A percentile compares a stretch with the other conserved stretches of the same genome.
Conservation (phyloP, 1,284 basidiomycete species). For the Taiwanofungus camphoratus region DNA sequence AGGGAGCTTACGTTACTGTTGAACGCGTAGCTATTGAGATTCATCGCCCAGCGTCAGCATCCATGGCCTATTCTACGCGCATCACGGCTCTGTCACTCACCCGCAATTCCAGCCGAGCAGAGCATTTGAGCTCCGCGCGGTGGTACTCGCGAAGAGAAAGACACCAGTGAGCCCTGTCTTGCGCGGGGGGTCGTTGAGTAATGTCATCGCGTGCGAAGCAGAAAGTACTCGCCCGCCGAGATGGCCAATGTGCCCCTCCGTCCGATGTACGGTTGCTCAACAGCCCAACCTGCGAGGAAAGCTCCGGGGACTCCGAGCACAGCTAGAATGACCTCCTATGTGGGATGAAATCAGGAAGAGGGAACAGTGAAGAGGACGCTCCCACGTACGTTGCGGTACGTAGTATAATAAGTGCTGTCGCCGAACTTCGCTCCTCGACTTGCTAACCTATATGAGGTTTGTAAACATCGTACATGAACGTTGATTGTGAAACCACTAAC, state of each 20-base stretch:
- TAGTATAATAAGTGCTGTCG: constrained; percentile 42
- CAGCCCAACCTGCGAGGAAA: constrained; percentile 55
- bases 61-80: background rate
- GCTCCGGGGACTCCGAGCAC: constrained; percentile 65
- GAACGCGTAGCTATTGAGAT: constrained; percentile 34
- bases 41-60: background rate
- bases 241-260: constrained; percentile 58
- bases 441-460: constrained; percentile 29
- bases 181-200: constrained; percentile 33
- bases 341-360: background rate
- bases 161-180: constrained; percentile 55
- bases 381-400: constrained; percentile 50
- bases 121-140: constrained; percentile 58
- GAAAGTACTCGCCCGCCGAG: constrained; percentile 40
- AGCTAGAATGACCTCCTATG: constrained; percentile 52
- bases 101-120: constrained; percentile 67
- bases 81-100: constrained; percentile 25
- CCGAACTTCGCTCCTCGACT: constrained; percentile 44
- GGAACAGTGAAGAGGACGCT: constrained; percentile 7
- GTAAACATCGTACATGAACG: background rate
- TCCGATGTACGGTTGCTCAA: constrained; percentile 57
- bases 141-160: constrained; percentile 69
- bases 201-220: constrained; percentile 32
- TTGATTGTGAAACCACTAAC: constrained; percentile 27
- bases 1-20: constrained; percentile 45